phyloP scores from a whole-genome alignment of 2,329 filamentous ascomycete genomes.

The Lizonia empirigonia region DNA sequence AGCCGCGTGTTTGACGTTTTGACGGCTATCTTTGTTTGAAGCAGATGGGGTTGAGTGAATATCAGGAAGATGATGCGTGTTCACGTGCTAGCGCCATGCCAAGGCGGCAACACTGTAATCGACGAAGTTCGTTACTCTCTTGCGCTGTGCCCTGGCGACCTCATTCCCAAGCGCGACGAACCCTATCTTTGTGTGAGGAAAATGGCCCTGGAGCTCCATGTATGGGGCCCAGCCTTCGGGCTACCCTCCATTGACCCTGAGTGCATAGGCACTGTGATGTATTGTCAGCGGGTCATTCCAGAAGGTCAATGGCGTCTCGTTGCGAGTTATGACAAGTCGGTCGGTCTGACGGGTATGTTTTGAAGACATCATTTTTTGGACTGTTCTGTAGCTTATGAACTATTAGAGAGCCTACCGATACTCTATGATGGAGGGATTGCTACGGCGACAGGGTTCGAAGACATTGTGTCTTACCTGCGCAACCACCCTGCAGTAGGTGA shows the following conservation, averaged over 20 bases:
- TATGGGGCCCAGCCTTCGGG: constrained; percentile 88
- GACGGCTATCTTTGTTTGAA: constrained; percentile 4
- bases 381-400: constrained; percentile 6
- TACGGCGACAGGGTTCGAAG: constrained; percentile 65
- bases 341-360: constrained; percentile 65
- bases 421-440: constrained; percentile 58
- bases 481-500: constrained; percentile 31
- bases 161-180: background rate
- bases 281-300: constrained; percentile 69
- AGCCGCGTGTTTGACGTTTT: constrained; percentile 1
- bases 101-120: constrained; percentile 6
- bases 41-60: background rate
- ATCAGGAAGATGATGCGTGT: constrained; percentile 21
- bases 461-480: constrained; percentile 64
- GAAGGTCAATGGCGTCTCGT: constrained; percentile 52
- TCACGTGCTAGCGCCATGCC: constrained; percentile 29
- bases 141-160: background rate
- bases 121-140: background rate
- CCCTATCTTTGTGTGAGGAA: background rate
- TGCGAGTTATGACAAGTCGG: constrained; percentile 64
- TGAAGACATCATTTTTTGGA: background rate
- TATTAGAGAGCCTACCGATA: constrained; percentile 61
- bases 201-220: constrained; percentile 75
- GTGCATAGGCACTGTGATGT: constrained; percentile 82
- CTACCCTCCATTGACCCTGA: constrained; percentile 90